phyloP scores from a whole-genome alignment of 208 protist species.

The Wallacemonas sp. region DNA sequence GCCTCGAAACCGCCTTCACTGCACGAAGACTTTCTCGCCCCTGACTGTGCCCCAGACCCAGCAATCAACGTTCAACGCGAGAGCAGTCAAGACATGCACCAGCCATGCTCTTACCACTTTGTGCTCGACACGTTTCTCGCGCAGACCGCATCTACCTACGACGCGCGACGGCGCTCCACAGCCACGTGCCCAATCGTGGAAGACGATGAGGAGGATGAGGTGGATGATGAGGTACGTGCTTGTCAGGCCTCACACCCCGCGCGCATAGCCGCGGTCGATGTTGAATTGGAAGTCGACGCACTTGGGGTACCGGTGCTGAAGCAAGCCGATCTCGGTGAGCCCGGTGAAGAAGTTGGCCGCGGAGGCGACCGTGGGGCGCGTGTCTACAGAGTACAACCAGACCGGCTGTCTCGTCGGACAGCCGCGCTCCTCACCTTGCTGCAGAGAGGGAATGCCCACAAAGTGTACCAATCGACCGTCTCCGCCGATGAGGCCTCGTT shows the following conservation, averaged over 20 bases:
- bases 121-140: neutral
- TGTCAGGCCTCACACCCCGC: neutral
- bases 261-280: too few species aligned
- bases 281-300: neutral
- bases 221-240: neutral
- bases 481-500: constrained; percentile 32
- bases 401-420: neutral
- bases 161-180: neutral
- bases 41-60: neutral
- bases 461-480: constrained; percentile 38
- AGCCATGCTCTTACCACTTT: constrained; percentile 7
- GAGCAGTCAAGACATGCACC: neutral
- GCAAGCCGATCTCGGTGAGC: constrained; percentile 17
- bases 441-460: constrained; percentile 26
- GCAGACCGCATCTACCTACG: neutral
- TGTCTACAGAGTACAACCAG: constrained; percentile 50
- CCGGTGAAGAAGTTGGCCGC: constrained; percentile 47
- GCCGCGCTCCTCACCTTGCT: neutral
- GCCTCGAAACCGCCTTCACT: too few species aligned
- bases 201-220: constrained; percentile 18
- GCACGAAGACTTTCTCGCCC: neutral
- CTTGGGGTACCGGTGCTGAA: constrained; percentile 13
- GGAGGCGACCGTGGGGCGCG: constrained; percentile 72
- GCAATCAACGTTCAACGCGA: neutral
- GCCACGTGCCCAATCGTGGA: constrained; percentile 6